phyloP scores from a whole-genome alignment of 1,284 basidiomycete genomes.

The Termitomyces sp. region DNA sequence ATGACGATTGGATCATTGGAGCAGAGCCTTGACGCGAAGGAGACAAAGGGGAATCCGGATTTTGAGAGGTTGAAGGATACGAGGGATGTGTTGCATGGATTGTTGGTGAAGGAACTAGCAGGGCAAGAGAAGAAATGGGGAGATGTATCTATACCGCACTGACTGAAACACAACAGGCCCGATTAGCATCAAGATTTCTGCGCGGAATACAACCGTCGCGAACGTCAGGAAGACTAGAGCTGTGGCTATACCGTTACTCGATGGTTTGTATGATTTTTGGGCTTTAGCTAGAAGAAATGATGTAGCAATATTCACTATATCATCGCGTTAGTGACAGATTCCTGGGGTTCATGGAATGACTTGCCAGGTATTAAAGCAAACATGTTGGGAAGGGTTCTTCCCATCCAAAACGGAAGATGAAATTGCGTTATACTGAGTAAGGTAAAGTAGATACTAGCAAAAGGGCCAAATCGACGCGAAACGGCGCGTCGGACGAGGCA shows the following conservation, averaged over 20 bases:
- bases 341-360: conserved; percentile 18
- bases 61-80: conserved; percentile 71
- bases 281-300: conserved; percentile 49
- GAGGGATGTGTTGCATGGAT: conserved; percentile 34
- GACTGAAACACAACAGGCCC: conserved; percentile 59
- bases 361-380: conserved; percentile 79
- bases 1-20: conserved; percentile 95
- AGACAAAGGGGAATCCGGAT: conserved; percentile 74
- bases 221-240: conserved; percentile 58
- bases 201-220: conserved; percentile 71
- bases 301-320: conserved; percentile 60
- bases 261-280: conserved; percentile 37
- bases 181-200: conserved; percentile 74
- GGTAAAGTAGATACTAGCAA: conserved; percentile 56
- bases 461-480: conserved; percentile 56
- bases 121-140: conserved; percentile 45
- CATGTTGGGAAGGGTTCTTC: conserved; percentile 92
- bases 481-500: conserved; percentile 62
- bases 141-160: conserved; percentile 41
- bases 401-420: conserved; percentile 90
- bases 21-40: conserved; percentile 55
- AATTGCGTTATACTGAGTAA: conserved; percentile 80
- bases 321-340: background rate
- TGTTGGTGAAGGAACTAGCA: conserved; percentile 17
- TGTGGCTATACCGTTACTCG: conserved; percentile 29